Evolutionary conservation across 1,139 yeast species (phyloP).

Genomic region (Spathaspora sp.): DNA sequence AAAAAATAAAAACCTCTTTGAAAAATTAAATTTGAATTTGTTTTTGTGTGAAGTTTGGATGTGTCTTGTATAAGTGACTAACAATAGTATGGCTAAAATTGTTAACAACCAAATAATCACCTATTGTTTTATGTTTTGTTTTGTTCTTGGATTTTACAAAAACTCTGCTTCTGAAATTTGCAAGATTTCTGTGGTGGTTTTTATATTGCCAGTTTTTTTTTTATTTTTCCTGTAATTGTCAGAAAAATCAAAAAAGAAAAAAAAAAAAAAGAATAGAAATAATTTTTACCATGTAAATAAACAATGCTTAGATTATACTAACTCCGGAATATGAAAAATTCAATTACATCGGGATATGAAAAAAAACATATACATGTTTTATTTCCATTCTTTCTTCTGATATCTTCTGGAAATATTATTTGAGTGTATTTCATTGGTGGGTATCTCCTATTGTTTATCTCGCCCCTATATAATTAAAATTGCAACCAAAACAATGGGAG

Average conservation of each 20-base stretch:
- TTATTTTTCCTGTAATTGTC: neutral
- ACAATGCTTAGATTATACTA: no score
- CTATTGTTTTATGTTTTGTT: neutral
- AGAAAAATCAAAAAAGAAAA: neutral
- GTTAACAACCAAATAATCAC: neutral
- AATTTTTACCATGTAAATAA: no score
- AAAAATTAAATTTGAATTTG: neutral
- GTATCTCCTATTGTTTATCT: neutral
- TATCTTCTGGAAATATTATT: no score
- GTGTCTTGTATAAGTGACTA: neutral
- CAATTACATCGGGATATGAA: no score
- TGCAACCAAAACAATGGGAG: neutral
- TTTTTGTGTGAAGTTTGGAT: neutral
- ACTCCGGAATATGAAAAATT: no score
- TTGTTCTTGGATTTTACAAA: no score
- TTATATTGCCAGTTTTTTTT: neutral
- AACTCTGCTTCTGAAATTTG: neutral
- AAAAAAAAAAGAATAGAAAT: neutral
- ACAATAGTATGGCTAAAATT: neutral
- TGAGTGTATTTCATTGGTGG: neutral
- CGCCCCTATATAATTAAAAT: neutral
- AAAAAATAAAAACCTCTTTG: neutral
- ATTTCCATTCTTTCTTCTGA: no score
- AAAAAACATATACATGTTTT: no score
- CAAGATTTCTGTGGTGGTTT: neutral